These are phyloP conservation scores for Gossypium stocksii DNA, from an alignment of 345 rosid species.

Conservation along the genomic window DNA sequence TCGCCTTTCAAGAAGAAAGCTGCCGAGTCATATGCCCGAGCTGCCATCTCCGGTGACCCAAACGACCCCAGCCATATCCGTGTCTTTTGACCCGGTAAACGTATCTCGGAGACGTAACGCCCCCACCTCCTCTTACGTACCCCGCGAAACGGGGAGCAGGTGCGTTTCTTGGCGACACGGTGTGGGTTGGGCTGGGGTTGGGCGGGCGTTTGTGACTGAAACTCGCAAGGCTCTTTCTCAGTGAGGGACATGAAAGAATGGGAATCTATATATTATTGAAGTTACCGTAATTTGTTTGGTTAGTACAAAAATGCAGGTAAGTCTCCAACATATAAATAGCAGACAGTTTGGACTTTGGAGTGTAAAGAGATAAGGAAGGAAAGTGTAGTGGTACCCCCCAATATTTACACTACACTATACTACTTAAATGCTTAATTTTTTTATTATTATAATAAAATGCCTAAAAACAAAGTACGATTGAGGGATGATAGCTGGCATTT, in stretches of 20 bases:
- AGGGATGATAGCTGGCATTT: not conserved
- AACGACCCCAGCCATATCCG: slow-evolving; percentile 10
- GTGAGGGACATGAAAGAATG: not conserved
- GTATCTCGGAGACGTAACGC: slow-evolving; percentile 9
- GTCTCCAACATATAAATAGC: not conserved
- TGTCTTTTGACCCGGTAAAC: slow-evolving; percentile 5
- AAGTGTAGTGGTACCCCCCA: too few species aligned
- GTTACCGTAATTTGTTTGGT: not conserved
- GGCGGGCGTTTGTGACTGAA: not conserved
- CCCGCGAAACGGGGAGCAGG: not conserved
- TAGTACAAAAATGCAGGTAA: not conserved
- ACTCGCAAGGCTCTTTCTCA: not conserved
- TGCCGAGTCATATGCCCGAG: slow-evolving; percentile 8
- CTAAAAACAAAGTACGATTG: not conserved
- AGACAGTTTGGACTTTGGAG: not conserved
- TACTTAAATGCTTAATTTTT: not conserved
- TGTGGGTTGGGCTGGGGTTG: not conserved
- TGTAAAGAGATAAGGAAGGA: not conserved
- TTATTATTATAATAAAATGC: not conserved
- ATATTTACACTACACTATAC: not conserved
- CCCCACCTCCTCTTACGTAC: slow-evolving; percentile 13
- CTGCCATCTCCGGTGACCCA: slow-evolving; percentile 3
- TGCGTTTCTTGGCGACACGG: not conserved
- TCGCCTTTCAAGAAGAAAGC: slow-evolving; percentile 10
- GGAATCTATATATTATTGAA: not conserved